Evolutionary conservation across 306 rosid species (phyloP).

Genomic region (Vigna trinervia): DNA sequence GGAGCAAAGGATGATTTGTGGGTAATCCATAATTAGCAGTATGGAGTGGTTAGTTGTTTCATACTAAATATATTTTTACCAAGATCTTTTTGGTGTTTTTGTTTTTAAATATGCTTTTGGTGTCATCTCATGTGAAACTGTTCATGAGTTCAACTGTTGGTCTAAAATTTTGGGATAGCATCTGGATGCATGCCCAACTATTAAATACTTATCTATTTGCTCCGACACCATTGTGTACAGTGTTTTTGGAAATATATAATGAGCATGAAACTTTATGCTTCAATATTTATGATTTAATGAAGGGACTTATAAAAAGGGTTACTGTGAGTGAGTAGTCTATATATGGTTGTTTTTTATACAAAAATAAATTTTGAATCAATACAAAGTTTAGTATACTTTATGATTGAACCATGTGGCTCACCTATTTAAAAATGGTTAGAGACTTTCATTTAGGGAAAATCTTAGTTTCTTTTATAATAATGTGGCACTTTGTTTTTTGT

Average conservation of each 20-base stretch:
- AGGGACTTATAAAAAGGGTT: neutral
- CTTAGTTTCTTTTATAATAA: neutral
- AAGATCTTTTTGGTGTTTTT: neutral
- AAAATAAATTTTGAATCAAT: too few species aligned
- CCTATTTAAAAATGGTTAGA: neutral
- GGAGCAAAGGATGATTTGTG: neutral
- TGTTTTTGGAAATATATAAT: constrained; percentile 7
- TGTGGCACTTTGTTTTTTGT: neutral
- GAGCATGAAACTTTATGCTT: constrained; percentile 12
- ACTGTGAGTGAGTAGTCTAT: too few species aligned
- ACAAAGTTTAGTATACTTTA: too few species aligned
- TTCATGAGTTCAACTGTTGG: neutral
- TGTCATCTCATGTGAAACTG: constrained; percentile 2
- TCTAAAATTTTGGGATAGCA: constrained; percentile 1
- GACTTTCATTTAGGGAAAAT: constrained; percentile 30
- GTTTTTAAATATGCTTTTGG: neutral
- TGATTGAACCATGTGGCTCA: constrained; percentile 7
- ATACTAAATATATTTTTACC: neutral
- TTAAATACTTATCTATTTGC: neutral
- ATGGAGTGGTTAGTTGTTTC: constrained; percentile 4
- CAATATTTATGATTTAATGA: constrained; percentile 9
- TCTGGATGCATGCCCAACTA: constrained; percentile 17
- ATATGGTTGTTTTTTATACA: too few species aligned
- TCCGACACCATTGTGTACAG: neutral
- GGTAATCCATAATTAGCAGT: neutral